These are phyloP conservation scores for Pythium pyrilobum DNA, from an alignment of 352 stramenopile genomes.

Conservation along the genomic window DNA sequence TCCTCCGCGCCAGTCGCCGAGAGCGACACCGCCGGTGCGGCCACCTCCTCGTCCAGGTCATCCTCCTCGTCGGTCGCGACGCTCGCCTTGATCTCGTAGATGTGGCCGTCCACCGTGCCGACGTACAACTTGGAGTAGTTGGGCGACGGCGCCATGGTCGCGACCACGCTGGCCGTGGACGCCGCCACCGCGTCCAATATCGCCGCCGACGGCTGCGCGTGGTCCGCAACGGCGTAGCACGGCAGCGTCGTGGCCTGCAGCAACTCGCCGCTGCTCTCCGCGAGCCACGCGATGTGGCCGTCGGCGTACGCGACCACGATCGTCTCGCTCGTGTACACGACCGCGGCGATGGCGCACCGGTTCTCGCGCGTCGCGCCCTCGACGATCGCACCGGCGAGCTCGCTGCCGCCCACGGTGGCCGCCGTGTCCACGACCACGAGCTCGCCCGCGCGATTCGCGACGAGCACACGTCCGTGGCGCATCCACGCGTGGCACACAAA, in stretches of 20 bases:
- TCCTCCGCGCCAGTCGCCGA: not conserved
- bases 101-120: slow-evolving; percentile 43
- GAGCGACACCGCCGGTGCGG: not conserved
- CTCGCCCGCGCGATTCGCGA: slow-evolving; percentile 49
- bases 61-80: slow-evolving; percentile 54
- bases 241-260: slow-evolving; percentile 32
- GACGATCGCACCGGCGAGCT: slow-evolving; percentile 22
- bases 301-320: slow-evolving; percentile 48
- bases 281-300: slow-evolving; percentile 43
- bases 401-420: slow-evolving; percentile 20
- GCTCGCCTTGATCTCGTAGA: slow-evolving; percentile 61
- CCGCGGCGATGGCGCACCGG: slow-evolving; percentile 31
- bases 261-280: slow-evolving; percentile 35
- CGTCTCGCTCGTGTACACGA: slow-evolving; percentile 51
- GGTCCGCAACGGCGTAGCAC: not conserved
- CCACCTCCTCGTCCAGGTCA: slow-evolving; percentile 30
- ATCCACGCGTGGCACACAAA: slow-evolving; percentile 59
- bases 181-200: not conserved
- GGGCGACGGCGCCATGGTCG: slow-evolving; percentile 40
- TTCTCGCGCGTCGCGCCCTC: slow-evolving; percentile 26
- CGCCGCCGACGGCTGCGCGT: not conserved
- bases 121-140: slow-evolving; percentile 55
- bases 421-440: slow-evolving; percentile 43
- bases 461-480: slow-evolving; percentile 34
- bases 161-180: slow-evolving; percentile 14